Evolutionary conservation across 2,329 filamentous ascomycete species (phyloP).

Genomic region (Colletotrichum abscissum): DNA sequence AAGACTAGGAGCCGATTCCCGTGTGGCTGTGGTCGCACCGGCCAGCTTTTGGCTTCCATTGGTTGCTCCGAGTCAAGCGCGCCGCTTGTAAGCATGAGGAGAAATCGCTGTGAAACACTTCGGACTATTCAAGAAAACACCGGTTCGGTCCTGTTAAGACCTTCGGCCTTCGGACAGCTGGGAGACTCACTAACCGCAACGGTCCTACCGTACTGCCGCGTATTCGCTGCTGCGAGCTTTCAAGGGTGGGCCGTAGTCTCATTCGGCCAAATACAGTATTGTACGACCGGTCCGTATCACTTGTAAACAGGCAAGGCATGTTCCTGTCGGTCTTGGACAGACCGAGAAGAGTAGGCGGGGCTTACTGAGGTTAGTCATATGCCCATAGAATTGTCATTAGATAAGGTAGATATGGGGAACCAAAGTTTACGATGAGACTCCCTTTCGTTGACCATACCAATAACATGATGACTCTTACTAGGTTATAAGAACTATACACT

Average conservation of each 20-base stretch:
- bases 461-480: no score
- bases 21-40: background rate
- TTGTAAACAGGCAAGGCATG: background rate
- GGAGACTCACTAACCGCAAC: background rate
- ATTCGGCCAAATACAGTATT: background rate
- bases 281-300: background rate
- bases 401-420: no score
- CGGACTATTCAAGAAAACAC: background rate
- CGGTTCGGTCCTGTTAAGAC: constrained; percentile 1
- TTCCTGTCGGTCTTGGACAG: background rate
- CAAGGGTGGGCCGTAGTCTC: background rate
- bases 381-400: no score
- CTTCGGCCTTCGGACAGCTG: constrained; percentile 3
- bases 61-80: background rate
- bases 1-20: background rate
- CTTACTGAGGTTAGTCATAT: background rate
- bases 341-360: background rate
- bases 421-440: no score
- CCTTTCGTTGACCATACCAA: no score
- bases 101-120: background rate
- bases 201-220: background rate
- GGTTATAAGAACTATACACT: no score
- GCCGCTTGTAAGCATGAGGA: background rate
- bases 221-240: background rate
- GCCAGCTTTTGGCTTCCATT: background rate